Evolutionary conservation across 805 yeast species (phyloP), one percentile per base, ranked within the genome.

Genomic region (Metschnikowia cubensis): DNA sequence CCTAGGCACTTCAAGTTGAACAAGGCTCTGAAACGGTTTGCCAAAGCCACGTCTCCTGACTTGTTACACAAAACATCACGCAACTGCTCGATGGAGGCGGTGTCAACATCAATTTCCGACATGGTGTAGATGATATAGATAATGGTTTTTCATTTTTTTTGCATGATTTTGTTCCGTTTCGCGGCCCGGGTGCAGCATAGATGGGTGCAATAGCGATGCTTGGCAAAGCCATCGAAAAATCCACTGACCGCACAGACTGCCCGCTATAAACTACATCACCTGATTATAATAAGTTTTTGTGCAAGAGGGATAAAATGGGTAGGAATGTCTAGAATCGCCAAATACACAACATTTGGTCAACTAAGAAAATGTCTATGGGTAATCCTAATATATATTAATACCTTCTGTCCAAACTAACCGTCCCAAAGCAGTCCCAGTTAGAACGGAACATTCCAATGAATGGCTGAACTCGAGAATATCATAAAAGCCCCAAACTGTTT

Each of bases 11-110:
- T 94, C 60, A 94, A 75, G 70, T 86, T 89, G 77, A 94, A 94
- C 34, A 94, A 77, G 6, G 99, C 98, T 68, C 99, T 81, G 72
- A 94, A 94, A 62, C 99, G 80, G 67, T 80, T 83, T 4, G 97
- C 94, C 33, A 94, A 78, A 50, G 85, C 84, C 18, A 81, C 82
- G 14, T 82, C 73, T 3, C 96, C 96, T 3, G 75, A 59, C 56
- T 75, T 78, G 75, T 85, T 85, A 48, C 80, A 65, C 50, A 87
- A 72, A 49, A 86, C 77, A 59, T 87, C 94, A 69, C 94, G 80
- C 53, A 87, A 74, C 60, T 82, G 81, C 59, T 85, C 92, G 56
- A 87, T 66, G 40, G 66, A 52, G 37, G 77, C 77, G 35, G 59
- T 59, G 58, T 73, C 79, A 41, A 73, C 65, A 56, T 74, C 66